These are phyloP conservation scores for Eutypella sp. DNA, from an alignment of 2,329 filamentous ascomycete genomes.

Conservation along the genomic window DNA sequence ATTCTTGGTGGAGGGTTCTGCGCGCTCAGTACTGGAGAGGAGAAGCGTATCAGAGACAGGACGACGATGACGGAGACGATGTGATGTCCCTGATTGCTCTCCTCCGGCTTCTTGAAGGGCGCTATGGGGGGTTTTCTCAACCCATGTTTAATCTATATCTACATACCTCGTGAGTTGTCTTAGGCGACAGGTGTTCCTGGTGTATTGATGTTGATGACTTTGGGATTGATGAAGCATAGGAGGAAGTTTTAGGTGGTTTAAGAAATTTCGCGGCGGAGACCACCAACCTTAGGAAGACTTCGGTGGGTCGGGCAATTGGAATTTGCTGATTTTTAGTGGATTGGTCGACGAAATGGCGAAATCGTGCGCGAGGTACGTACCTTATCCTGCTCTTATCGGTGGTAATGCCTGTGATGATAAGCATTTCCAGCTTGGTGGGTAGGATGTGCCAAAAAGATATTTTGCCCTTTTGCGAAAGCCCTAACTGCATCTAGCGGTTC, in stretches of 20 bases:
- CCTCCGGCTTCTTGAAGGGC: conserved; percentile 48
- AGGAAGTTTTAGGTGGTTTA: conserved; percentile 11
- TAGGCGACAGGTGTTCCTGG: conserved; percentile 10
- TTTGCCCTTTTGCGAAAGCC: background rate
- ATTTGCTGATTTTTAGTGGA: too few species aligned
- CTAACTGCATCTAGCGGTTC: background rate
- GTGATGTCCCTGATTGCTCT: conserved; percentile 56
- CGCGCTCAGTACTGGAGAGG: conserved; percentile 61
- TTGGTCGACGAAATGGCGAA: too few species aligned
- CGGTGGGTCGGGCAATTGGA: too few species aligned
- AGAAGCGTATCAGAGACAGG: conserved; percentile 55
- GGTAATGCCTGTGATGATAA: too few species aligned
- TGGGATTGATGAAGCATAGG: conserved; percentile 20
- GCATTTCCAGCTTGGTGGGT: background rate
- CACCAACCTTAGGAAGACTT: background rate
- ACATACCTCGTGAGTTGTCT: conserved; percentile 41
- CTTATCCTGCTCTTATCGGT: too few species aligned
- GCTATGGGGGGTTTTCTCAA: conserved; percentile 30
- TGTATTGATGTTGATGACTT: conserved; percentile 20
- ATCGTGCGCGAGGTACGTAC: too few species aligned
- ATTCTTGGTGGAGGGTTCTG: conserved; percentile 60
- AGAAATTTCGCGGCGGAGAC: conserved; percentile 26
- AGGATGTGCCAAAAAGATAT: background rate
- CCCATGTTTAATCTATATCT: conserved; percentile 24
- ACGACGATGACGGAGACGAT: too few species aligned